A percentile compares a stretch with the other conserved stretches of the same genome.
These are phyloP conservation scores for Strobilomyces dryophilus DNA, from an alignment of 768 basidiomycete genomes.

Conservation along the genomic window DNA sequence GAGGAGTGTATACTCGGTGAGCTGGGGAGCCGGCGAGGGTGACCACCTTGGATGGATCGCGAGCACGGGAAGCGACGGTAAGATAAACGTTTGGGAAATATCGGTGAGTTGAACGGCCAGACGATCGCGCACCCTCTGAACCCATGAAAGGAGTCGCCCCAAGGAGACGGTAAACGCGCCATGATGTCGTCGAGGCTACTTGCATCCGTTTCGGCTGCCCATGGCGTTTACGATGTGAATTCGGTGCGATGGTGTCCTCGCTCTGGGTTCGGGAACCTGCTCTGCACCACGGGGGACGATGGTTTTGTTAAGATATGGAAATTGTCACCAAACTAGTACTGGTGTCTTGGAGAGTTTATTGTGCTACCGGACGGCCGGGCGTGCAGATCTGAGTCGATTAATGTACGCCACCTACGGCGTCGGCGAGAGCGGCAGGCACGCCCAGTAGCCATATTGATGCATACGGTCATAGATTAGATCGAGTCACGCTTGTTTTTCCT, in stretches of 20 bases:
- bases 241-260: slow-evolving; percentile 79
- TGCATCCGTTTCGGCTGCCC: slow-evolving; percentile 57
- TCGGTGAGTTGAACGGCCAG: slow-evolving; percentile 36
- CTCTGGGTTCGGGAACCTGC: slow-evolving; percentile 54
- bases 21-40: slow-evolving; percentile 54
- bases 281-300: slow-evolving; percentile 88
- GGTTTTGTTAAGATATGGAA: slow-evolving; percentile 80
- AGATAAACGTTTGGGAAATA: slow-evolving; percentile 77
- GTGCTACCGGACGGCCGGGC: no score
- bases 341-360: not conserved
- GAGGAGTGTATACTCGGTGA: slow-evolving; percentile 75
- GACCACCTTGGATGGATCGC: slow-evolving; percentile 74
- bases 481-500: not conserved
- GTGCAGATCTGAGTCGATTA: no score
- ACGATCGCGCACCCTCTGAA: slow-evolving; percentile 1
- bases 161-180: slow-evolving; percentile 4
- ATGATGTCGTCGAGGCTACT: slow-evolving; percentile 45
- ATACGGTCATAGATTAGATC: not conserved
- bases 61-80: slow-evolving; percentile 82
- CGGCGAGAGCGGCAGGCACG: no score
- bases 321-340: slow-evolving; percentile 18
- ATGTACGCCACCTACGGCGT: no score
- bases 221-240: slow-evolving; percentile 85
- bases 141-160: slow-evolving; percentile 14
- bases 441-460: no score